A percentile compares a stretch with the other conserved stretches of the same genome.
Conservation (phyloP, 2,329 filamentous ascomycete genomes). For the Colletotrichum cordylinicola region DNA sequence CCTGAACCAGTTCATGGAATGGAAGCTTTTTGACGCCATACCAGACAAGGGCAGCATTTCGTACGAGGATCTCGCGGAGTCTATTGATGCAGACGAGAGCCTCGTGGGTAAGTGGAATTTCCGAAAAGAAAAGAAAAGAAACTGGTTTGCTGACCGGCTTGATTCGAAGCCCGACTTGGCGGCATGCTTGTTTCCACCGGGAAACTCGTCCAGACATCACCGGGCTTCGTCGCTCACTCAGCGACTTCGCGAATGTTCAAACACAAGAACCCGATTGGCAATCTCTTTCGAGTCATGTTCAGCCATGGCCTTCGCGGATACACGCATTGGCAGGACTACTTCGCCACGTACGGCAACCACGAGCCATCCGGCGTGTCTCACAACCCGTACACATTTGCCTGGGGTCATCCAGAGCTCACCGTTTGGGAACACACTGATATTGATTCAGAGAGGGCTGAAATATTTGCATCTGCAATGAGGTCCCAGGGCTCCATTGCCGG, state of each 20-base stretch:
- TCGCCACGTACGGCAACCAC: not conserved
- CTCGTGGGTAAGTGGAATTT: conserved; percentile 23
- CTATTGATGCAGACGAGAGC: conserved; percentile 24
- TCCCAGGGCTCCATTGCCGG: not conserved
- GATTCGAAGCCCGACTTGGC: not conserved
- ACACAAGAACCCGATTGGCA: not conserved
- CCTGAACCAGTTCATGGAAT: conserved; percentile 23
- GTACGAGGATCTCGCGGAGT: conserved; percentile 24
- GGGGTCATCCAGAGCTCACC: not conserved
- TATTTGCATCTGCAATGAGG: not conserved
- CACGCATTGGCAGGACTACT: conserved; percentile 16
- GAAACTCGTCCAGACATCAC: not conserved
- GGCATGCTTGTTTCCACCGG: not conserved
- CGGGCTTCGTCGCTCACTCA: not conserved
- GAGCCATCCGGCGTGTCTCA: not conserved
- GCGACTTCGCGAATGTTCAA: conserved; percentile 4
- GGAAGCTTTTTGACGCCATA: conserved; percentile 33
- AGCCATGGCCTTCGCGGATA: conserved; percentile 5
- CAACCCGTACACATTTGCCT: conserved; percentile 3
- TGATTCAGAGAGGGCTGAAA: not conserved
- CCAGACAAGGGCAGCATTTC: conserved; percentile 27
- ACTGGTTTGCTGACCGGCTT: not conserved
- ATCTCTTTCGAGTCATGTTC: conserved; percentile 12
- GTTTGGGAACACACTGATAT: not conserved
- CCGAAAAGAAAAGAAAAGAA: not conserved